Base-by-base conservation (phyloP, 2,329 filamentous ascomycete genomes). In the Colletotrichum liaoningense region DNA sequence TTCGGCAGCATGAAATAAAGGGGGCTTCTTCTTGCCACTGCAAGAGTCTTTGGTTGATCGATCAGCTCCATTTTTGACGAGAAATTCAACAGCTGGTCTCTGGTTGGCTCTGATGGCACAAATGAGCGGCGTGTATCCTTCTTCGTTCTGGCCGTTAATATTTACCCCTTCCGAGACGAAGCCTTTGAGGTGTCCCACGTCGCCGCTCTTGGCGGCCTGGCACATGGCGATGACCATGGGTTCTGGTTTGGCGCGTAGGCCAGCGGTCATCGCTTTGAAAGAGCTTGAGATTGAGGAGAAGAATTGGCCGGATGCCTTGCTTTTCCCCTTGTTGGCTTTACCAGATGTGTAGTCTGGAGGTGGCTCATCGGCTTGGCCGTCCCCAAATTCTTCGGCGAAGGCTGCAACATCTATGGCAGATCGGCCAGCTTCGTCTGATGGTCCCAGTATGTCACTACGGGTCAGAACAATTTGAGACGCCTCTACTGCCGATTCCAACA, bases 141-240 rank as follows among this genome's bases (percentile, higher is more conserved):
- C 75, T 2, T 81, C 83, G 35, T 84, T 80, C n/a, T 78, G 77
- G 4, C 82, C 82, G 65, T 83, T 80, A 33, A 83, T 78, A 49
- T 81, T 82, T 46, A 80, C 81, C 7, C 83, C 83, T 58, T 83
- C 79, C 3, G 76, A 72, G 11, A 84, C 72, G 22, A 84, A 76
- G 0, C 79, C 80, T 1, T 76, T 78, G 54, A 83, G 78, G 24
- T 83, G 82, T 12, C 76, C 75, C 1, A 80, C 71, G n/a, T 84
- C 80, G 0, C 83, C 82, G 1, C 77, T 75, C 1, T 79, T 74
- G 2, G 79, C 77, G 1, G 82, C 83, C 42, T 83, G 78, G 19
- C 82, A 84, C 22, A 83, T 79, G 1, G 82, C 81, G 0, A 80
- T 80, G 1, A 82, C 82, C 4, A 84, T 71, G 1, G 82, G 83